phyloP scores from a whole-genome alignment of 805 yeast genomes.

The Starmerella cellae region DNA sequence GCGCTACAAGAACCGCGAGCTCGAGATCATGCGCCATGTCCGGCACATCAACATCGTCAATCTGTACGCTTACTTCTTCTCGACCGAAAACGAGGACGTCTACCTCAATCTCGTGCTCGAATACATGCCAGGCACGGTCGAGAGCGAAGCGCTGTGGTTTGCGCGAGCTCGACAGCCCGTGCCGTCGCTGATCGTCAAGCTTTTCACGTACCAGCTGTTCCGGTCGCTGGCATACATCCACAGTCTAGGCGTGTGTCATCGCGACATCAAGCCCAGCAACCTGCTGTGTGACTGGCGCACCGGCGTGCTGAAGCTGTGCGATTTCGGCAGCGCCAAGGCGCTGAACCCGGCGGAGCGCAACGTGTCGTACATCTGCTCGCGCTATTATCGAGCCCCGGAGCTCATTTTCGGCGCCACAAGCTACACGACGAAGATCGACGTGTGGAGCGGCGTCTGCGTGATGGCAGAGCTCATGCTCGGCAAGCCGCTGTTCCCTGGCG shows the following conservation, averaged over 20 bases:
- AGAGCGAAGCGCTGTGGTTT: constrained; percentile 75
- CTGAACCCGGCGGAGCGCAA: constrained; percentile 84
- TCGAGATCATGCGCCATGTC: constrained; percentile 86
- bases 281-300: constrained; percentile 72
- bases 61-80: constrained; percentile 73
- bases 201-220: constrained; percentile 72
- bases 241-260: constrained; percentile 62
- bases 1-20: constrained; percentile 89
- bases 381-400: constrained; percentile 96
- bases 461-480: constrained; percentile 94
- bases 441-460: constrained; percentile 97
- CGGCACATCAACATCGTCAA: constrained; percentile 80
- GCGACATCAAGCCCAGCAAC: constrained; percentile 87
- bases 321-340: constrained; percentile 90
- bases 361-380: constrained; percentile 89
- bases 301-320: constrained; percentile 83
- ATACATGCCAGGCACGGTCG: constrained; percentile 89
- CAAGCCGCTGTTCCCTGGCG: constrained; percentile 96
- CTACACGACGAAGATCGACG: constrained; percentile 90
- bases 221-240: constrained; percentile 69
- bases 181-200: constrained; percentile 82
- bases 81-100: constrained; percentile 65
- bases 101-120: constrained; percentile 83
- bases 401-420: constrained; percentile 93
- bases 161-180: constrained; percentile 43